Evolutionary conservation across 768 basidiomycete species (phyloP), one percentile per base, ranked within the genome.

Genomic region (Russula foetens): DNA sequence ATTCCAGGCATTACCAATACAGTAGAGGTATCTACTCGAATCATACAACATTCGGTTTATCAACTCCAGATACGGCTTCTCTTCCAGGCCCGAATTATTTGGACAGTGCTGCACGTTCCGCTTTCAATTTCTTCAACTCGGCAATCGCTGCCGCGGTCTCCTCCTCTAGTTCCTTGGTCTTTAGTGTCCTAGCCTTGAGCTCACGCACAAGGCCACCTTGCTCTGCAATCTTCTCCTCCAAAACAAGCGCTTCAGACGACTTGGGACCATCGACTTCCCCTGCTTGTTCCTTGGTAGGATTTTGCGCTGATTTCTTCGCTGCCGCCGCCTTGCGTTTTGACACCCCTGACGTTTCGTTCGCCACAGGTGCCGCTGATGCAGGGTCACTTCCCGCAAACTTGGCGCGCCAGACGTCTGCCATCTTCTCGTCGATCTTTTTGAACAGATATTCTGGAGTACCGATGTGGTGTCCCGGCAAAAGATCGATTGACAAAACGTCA

Each of bases 381-480:
- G 69, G 74, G 66, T 76, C 80, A 69, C 33, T 74, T 2, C 96
- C 96, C 3, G 88, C 88, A 67, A 94, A 99, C 71, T 83, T 84
- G 49, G 72, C 73, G 66, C 86, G 81, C 87, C 89, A 98, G 7
- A 82, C 79, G 31, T 92, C 87, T 26, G 85, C 86, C 86, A 86
- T 88, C 69, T 82, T 86, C 68, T 96, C 91, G 60, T 97, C 92
- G 62, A 99, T 97, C 72, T 84, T 87, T 75, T 88, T 91, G 78
- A 99, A 99, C 63, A 99, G 74, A 73, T 98, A 88, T 48, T 82
- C 91, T 4, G 97, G 91, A 60, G 80, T 83, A 50, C 92, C 91
- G 56, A 98, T 85, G 26, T 74, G 77, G 73, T 99, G 96, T 0
- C 92, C 92, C 0, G 84, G 81, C 45, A 98, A 80, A 62, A 99